Evolutionary conservation across 768 basidiomycete genomes (phyloP).

Genomic region (Boletus rufocinnamomeus): DNA sequence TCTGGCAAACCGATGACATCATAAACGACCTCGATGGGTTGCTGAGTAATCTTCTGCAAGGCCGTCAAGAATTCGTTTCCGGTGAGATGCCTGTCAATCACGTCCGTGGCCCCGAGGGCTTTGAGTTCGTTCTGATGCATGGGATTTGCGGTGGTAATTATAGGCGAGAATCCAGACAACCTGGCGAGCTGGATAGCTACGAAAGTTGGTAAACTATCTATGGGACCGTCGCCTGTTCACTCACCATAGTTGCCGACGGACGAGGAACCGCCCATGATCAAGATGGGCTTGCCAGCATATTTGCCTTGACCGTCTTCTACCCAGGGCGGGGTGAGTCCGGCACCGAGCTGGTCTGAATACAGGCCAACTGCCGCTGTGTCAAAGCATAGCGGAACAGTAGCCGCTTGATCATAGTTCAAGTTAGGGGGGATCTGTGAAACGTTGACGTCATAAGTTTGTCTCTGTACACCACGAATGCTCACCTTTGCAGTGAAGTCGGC

Average conservation of each 20-base stretch:
- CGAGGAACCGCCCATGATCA: slow-evolving; percentile 51
- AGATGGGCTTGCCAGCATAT: slow-evolving; percentile 43
- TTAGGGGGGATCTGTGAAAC: slow-evolving; percentile 43
- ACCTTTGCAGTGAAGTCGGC: slow-evolving; percentile 41
- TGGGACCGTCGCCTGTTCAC: slow-evolving; percentile 1
- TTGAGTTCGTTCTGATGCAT: slow-evolving; percentile 34
- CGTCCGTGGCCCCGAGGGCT: slow-evolving; percentile 42
- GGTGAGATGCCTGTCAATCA: slow-evolving; percentile 37
- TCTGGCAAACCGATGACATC: slow-evolving; percentile 37
- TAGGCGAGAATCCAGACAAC: slow-evolving; percentile 42
- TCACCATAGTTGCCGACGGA: slow-evolving; percentile 51
- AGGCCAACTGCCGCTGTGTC: slow-evolving; percentile 51
- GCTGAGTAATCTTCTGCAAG: slow-evolving; percentile 29
- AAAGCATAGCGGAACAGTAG: slow-evolving; percentile 49
- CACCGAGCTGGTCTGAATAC: slow-evolving; percentile 41
- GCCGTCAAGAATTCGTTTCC: slow-evolving; percentile 17
- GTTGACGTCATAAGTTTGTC: slow-evolving; percentile 6
- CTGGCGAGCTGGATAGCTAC: slow-evolving; percentile 43
- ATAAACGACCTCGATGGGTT: slow-evolving; percentile 24
- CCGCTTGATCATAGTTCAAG: slow-evolving; percentile 45
- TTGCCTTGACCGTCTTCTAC: slow-evolving; percentile 34
- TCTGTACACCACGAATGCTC: not conserved
- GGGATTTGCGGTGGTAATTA: slow-evolving; percentile 41
- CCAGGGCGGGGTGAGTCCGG: slow-evolving; percentile 42
- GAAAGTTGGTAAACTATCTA: slow-evolving; percentile 6